Base-by-base conservation (phyloP, 129 eudicot species). In the Centrapalus pauciflorus region DNA sequence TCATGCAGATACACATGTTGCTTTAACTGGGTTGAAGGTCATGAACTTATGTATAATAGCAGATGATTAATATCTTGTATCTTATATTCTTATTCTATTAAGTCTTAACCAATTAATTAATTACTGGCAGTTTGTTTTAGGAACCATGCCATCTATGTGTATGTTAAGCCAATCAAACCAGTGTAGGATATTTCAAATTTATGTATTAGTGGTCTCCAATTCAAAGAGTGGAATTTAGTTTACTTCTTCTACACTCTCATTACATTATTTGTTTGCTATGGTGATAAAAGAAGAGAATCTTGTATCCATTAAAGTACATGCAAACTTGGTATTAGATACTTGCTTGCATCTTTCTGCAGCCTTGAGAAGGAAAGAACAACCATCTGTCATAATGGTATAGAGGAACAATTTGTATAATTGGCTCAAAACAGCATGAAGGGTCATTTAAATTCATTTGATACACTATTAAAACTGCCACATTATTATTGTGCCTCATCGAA, bases 351-450 rank as follows among this genome's bases (percentile, higher is more conserved):
- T 41, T 70, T 58, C 66, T 67, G 73, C 77, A 56, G 72, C 77
- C 58, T 59, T 50, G 56, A 25, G 61, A 71, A 64, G 73, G 32
- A 77, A 30, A 77, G 77, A 66, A 77, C 55, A 72, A 28, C 50
- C 33, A 66, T 19, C 23, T 33, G 48, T 61, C 48, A 61, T 61
- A 45, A 38, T 67, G 59, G 41, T 51, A 69, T 56, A 40, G 29
- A 30, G 56, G 48, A 34, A 71, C 67, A 59, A 30, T 71, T 46
- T 48, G 73, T 69, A 77, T 66, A 71, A 57, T 9, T 65, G 77
- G 73, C 82, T 77, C 64, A 52, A 64, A 58, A 71, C 64, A 27
- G 35, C 64, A 32, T 64, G 63, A 77, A 77, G 82, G 37, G 77
- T 40, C 82, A 35, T 52, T 64, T 77, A 13, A 37, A n/a, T 20